Evolutionary conservation across 208 protist genomes (phyloP).

Genomic region (Phytomonas sp.): DNA sequence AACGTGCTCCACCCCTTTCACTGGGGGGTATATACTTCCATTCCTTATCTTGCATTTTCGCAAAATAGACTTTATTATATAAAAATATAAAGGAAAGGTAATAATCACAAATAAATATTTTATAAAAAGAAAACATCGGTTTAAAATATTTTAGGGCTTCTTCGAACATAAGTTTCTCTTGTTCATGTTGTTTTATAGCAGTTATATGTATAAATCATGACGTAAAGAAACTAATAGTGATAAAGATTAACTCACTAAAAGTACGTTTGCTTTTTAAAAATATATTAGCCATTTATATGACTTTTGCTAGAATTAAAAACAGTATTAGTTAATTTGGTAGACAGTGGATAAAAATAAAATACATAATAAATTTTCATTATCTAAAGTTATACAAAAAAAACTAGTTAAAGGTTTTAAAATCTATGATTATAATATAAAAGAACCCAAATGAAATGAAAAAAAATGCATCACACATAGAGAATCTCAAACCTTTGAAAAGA

Average conservation of each 20-base stretch:
- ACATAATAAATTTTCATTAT: no score
- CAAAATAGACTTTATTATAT: not conserved
- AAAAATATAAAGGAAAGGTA: not conserved
- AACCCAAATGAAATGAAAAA: constrained; percentile 1
- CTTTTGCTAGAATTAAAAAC: no score
- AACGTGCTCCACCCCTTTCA: not conserved
- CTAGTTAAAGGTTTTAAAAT: no score
- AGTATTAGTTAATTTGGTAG: no score
- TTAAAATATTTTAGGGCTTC: not conserved
- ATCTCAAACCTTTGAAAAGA: not conserved
- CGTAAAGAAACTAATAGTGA: not conserved
- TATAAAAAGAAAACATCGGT: not conserved
- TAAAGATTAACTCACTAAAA: constrained; percentile 6
- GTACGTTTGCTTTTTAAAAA: no score
- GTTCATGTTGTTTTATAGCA: constrained; percentile 1
- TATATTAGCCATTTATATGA: no score
- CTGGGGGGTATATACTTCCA: not conserved
- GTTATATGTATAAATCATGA: not conserved
- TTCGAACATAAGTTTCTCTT: not conserved
- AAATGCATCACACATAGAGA: not conserved
- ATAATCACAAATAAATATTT: not conserved
- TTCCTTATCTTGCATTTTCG: not conserved
- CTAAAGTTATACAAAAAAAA: no score
- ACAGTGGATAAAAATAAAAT: no score
- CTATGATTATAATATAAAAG: no score